Conservation (phyloP, 257 asterid species). For the Solanum bulbocastanum region DNA sequence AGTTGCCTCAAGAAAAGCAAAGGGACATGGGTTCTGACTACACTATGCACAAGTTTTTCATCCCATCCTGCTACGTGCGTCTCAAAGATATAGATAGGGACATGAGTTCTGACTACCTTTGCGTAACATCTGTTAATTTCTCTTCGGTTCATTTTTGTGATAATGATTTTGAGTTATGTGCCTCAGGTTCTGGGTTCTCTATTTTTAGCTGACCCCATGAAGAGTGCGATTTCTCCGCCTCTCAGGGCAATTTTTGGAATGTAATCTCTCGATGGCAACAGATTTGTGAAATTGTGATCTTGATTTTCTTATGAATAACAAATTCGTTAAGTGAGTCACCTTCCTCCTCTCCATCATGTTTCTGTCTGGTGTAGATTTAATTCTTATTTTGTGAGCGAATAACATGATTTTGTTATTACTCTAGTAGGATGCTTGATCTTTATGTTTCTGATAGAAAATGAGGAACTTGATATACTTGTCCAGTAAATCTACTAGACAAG, state of each 20-base stretch:
- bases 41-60: not conserved
- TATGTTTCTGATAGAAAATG: not conserved
- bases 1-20: not conserved
- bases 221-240: conserved; percentile 68
- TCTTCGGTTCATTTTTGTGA: conserved; percentile 5
- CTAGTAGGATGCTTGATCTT: not conserved
- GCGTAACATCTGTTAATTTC: not conserved
- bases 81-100: not conserved
- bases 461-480: not conserved
- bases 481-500: not conserved
- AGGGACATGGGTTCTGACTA: not conserved
- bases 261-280: not conserved
- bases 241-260: conserved; percentile 52
- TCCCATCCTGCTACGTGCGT: not conserved
- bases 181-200: conserved; percentile 4
- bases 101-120: not conserved
- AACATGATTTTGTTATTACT: not conserved
- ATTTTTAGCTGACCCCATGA: conserved; percentile 41
- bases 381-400: not conserved
- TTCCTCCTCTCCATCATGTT: not conserved
- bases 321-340: not conserved
- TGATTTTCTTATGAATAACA: not conserved
- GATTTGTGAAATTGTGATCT: not conserved
- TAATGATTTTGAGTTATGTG: conserved; percentile 3
- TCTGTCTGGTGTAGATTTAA: not conserved